Evolutionary conservation across 2,329 filamentous ascomycete species (phyloP).

Genomic region (Nemania abortiva): DNA sequence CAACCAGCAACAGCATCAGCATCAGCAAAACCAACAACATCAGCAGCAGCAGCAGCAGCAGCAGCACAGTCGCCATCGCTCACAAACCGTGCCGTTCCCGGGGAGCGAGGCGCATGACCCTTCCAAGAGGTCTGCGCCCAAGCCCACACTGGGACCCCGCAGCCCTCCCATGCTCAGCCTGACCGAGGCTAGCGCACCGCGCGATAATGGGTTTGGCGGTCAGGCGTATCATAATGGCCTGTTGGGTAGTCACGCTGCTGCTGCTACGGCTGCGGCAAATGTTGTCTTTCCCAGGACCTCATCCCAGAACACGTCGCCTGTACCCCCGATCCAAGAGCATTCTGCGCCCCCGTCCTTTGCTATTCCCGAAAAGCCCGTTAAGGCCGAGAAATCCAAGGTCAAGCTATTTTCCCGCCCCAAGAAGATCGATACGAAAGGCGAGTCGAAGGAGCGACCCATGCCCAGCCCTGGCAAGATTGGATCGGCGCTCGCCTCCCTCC

Average conservation of each 20-base stretch:
- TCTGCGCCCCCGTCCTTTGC: slow-evolving; percentile 54
- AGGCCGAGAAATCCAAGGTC: slow-evolving; percentile 80
- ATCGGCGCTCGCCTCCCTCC: slow-evolving; percentile 73
- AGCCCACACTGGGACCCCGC: slow-evolving; percentile 60
- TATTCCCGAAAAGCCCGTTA: slow-evolving; percentile 68
- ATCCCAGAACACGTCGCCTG: slow-evolving; percentile 64
- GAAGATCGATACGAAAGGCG: slow-evolving; percentile 78
- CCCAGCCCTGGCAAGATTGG: slow-evolving; percentile 80
- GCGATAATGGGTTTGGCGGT: slow-evolving; percentile 65
- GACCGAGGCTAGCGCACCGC: slow-evolving; percentile 73
- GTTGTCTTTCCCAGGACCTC: slow-evolving; percentile 76
- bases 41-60: slow-evolving; percentile 63
- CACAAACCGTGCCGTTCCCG: slow-evolving; percentile 76
- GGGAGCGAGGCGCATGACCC: slow-evolving; percentile 58
- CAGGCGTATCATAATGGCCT: slow-evolving; percentile 71
- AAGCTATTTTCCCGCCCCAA: slow-evolving; percentile 85
- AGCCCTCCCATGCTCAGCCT: slow-evolving; percentile 73
- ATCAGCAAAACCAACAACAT: slow-evolving; percentile 65
- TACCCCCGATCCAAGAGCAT: slow-evolving; percentile 53
- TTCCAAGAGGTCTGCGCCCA: slow-evolving; percentile 54
- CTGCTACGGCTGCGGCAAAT: slow-evolving; percentile 79
- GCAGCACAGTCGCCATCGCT: slow-evolving; percentile 74
- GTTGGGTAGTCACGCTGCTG: slow-evolving; percentile 69
- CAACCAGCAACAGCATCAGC: slow-evolving; percentile 60
- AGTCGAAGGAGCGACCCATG: slow-evolving; percentile 73